Base-by-base conservation (phyloP, 805 yeast genomes). In the Candida peoriensis region DNA sequence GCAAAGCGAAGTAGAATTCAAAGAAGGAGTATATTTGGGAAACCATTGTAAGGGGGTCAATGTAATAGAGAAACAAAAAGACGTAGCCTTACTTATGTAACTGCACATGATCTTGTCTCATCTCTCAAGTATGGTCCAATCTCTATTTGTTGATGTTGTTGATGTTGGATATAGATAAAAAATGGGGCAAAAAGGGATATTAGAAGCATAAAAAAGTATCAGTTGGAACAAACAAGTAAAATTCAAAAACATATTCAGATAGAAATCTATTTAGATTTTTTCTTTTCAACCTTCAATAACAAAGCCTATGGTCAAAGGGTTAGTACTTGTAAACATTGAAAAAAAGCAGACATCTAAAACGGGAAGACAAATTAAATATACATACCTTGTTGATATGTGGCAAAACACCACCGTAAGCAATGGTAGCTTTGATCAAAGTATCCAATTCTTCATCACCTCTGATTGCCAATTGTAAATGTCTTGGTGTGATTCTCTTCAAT, bases 381-480 rank as follows among this genome's bases (percentile, higher is more conserved):
- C 46, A 28, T 37, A 42, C 46, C 32, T 44, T 45, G 37, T 45
- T 45, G 21, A 88, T 85, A 81, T 87, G 86, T 74, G 97, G 97
- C 68, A 89, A 78, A 57, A 90, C 97, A 85, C 97, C 97, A 81
- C 97, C 97, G 71, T 88, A 95, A 52, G 97, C 96, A 57, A 89
- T 88, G 45, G 96, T 88, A 48, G 89, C 97, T 64, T 86, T 85
- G 43, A 88, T 75, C 55, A 88, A 78, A 66, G 84, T 86, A 81
- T 88, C 87, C 66, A 89, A 76, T 71, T 89, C 96, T 70, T 89
- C 96, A 76, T 89, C 96, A 61, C 88, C 88, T 77, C 97, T 84
- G 75, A 89, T 87, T 64, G 96, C 97, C 55, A 88, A 76, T 70
- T 88, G 96, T 68, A 89, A 77, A 70, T 89, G 96, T 76, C 96